Percentiles rank a stretch among this genome's conserved stretches.
Conservation (phyloP, 2,329 filamentous ascomycete species). For the Penicillium sp. region DNA sequence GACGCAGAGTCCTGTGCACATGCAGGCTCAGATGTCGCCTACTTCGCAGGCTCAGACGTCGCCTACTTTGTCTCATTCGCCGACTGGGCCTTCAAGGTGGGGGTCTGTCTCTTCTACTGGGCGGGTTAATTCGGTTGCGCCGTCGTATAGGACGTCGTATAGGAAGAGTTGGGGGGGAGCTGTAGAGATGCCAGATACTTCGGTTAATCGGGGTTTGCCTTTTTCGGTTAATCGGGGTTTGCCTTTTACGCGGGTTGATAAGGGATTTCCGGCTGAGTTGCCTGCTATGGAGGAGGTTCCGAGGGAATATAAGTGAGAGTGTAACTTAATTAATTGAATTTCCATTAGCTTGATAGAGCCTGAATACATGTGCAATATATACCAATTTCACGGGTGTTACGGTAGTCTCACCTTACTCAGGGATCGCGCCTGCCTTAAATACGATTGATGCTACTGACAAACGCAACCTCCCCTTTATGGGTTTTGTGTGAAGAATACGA, state of each 20-base stretch:
- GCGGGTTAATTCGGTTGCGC: not conserved
- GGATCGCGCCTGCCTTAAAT: too few species aligned
- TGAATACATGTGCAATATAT: too few species aligned
- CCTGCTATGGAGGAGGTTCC: constrained; percentile 1
- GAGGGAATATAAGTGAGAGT: not conserved
- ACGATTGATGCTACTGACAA: too few species aligned
- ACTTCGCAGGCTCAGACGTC: not conserved
- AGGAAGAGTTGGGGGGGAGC: not conserved
- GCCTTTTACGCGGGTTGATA: not conserved
- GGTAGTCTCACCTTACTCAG: too few species aligned
- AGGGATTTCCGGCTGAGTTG: constrained; percentile 4
- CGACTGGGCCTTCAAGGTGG: not conserved
- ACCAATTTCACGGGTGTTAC: too few species aligned
- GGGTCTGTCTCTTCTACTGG: too few species aligned
- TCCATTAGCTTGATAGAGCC: too few species aligned
- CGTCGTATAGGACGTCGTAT: not conserved
- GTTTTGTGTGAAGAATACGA: too few species aligned
- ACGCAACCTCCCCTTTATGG: too few species aligned
- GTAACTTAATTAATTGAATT: not conserved
- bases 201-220: not conserved
- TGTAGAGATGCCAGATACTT: constrained; percentile 18
- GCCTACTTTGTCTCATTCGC: not conserved
- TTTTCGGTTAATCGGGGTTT: not conserved
- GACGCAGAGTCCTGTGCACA: not conserved
- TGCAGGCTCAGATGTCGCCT: not conserved